phyloP scores from a whole-genome alignment of 805 yeast species.

The Peterozyma xylosa region DNA sequence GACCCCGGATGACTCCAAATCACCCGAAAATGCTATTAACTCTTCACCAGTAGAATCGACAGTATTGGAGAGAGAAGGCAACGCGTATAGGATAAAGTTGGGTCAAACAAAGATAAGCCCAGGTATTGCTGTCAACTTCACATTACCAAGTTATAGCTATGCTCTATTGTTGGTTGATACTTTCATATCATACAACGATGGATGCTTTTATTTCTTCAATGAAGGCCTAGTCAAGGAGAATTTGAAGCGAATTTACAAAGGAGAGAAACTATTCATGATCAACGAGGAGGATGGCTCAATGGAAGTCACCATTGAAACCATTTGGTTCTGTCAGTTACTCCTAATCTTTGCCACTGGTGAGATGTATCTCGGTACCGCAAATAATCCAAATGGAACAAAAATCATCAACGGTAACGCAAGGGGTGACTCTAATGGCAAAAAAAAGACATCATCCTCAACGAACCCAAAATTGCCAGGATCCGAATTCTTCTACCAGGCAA shows the following conservation, averaged over 20 bases:
- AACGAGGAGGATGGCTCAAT: conserved; percentile 35
- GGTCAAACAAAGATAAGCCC: conserved; percentile 65
- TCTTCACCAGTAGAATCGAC: conserved; percentile 32
- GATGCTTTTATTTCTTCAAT: conserved; percentile 77
- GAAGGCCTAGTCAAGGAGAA: conserved; percentile 72
- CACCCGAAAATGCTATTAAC: conserved; percentile 11
- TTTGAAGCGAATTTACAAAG: conserved; percentile 52
- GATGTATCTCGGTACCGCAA: conserved; percentile 74
- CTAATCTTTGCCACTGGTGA: conserved; percentile 75
- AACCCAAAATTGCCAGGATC: conserved; percentile 64
- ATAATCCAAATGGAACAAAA: conserved; percentile 47
- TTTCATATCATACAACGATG: conserved; percentile 72
- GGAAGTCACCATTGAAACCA: conserved; percentile 48
- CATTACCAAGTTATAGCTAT: conserved; percentile 69
- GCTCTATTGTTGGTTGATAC: conserved; percentile 71
- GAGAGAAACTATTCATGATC: conserved; percentile 4
- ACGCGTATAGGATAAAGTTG: conserved; percentile 63
- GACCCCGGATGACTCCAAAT: conserved; percentile 13
- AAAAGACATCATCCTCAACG: conserved; percentile 1
- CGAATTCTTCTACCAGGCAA: conserved; percentile 70
- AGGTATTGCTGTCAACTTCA: conserved; percentile 61
- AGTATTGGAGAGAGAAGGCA: conserved; percentile 66
- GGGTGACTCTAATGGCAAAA: not conserved
- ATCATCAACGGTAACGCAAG: conserved; percentile 16
- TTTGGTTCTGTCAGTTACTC: conserved; percentile 73